Conservation (phyloP, 2,329 filamentous ascomycete species). For the Diaporthe humulicola region DNA sequence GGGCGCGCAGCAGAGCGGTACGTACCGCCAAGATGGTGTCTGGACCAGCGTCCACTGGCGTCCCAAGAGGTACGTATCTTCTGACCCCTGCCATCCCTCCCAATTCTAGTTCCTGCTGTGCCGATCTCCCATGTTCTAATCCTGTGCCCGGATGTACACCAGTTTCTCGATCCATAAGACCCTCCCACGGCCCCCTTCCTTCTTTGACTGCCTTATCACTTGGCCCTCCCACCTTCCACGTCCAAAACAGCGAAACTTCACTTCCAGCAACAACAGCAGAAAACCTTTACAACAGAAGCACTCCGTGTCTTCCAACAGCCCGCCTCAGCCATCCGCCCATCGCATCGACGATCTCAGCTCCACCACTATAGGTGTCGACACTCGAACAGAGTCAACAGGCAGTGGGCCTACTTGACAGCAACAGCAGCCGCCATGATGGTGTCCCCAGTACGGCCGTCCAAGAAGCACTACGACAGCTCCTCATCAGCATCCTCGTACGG, state of each 20-base stretch:
- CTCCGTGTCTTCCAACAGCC: not conserved
- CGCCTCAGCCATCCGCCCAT: no score
- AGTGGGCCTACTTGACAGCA: conserved; percentile 18
- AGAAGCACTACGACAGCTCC: conserved; percentile 54
- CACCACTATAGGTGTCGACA: not conserved
- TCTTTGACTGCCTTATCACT: not conserved
- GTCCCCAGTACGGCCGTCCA: conserved; percentile 50
- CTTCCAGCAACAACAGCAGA: not conserved
- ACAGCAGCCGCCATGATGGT: conserved; percentile 46
- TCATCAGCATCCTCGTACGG: conserved; percentile 52
- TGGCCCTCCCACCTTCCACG: conserved; percentile 1
- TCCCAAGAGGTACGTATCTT: conserved; percentile 31
- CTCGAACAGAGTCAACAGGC: conserved; percentile 14
- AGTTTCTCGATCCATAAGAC: conserved; percentile 40
- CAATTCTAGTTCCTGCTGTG: conserved; percentile 33
- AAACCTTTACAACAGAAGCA: not conserved
- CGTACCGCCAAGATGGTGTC: conserved; percentile 36
- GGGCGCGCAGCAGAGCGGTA: conserved; percentile 21
- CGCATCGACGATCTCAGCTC: not conserved
- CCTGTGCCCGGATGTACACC: conserved; percentile 37
- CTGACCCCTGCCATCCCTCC: conserved; percentile 7
- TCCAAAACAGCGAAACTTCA: not conserved
- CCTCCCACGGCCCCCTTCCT: conserved; percentile 34
- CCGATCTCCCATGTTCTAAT: conserved; percentile 34
- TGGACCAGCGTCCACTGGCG: conserved; percentile 22